These are phyloP conservation scores for Trichoderma guizhouense DNA, from an alignment of 2,329 filamentous ascomycete species.

Conservation along the genomic window DNA sequence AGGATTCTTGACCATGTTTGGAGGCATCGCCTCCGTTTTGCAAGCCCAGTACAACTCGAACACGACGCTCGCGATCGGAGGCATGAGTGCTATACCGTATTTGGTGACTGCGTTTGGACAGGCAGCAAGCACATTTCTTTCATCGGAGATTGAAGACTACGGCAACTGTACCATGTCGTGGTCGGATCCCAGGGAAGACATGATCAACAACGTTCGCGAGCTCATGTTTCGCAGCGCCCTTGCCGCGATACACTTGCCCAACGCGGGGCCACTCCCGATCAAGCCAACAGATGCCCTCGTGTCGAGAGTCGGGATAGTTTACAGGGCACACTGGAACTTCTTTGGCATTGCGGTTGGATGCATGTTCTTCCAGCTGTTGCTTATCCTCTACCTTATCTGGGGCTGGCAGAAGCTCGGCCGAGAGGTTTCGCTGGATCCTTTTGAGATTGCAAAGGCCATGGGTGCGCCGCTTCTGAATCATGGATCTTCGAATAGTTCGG, in stretches of 20 bases:
- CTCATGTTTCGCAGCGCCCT: conserved; percentile 15
- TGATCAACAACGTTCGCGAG: conserved; percentile 6
- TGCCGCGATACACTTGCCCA: not conserved
- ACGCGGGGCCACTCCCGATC: not conserved
- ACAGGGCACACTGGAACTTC: not conserved
- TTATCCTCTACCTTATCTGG: not conserved
- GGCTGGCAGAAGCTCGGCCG: conserved; percentile 5
- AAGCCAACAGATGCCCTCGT: not conserved
- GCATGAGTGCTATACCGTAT: not conserved
- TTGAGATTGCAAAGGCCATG: conserved; percentile 16
- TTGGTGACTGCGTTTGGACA: not conserved
- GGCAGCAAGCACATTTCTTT: conserved; percentile 9
- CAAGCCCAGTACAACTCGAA: conserved; percentile 13
- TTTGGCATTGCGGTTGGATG: not conserved
- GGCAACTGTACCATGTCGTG: conserved; percentile 10
- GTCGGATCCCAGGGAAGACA: conserved; percentile 9
- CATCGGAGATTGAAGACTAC: not conserved
- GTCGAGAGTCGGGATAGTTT: conserved; percentile 3
- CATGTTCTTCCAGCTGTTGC: not conserved
- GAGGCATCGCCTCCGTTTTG: not conserved
- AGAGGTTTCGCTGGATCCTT: not conserved
- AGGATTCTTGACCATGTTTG: conserved; percentile 8
- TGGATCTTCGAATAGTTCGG: conserved; percentile 7
- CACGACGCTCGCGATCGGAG: not conserved
- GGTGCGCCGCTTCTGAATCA: conserved; percentile 1